Base-by-base conservation (phyloP, 441 rosid species). In the Gossypium schwendimanii region DNA sequence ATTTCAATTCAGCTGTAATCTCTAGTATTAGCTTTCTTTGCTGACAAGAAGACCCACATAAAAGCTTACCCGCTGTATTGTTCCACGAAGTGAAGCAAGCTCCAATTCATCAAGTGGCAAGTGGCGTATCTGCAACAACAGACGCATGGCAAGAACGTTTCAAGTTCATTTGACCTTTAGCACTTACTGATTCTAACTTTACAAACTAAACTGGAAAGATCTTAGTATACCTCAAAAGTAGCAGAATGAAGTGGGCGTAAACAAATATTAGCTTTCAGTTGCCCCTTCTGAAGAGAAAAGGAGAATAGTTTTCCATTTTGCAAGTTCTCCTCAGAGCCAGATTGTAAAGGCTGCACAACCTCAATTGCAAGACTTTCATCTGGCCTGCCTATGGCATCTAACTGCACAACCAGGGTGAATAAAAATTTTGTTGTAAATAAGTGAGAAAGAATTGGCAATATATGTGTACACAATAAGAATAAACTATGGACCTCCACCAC, bases 41-140 rank as follows among this genome's bases (percentile, higher is more conserved):
- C 61, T 6, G 23, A 23, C 55, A 63, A 60, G 20, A 63, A 77
- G 55, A 57, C 21, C 52, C 33, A 62, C 20, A 70, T 23, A 10
- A 69, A 72, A 55, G 31, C 87, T 80, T 86, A 93, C 99, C 88
- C 85, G 87, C 76, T 93, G 99, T 78, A 93, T 74, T 63, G 92
- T 87, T 77, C 99, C 98, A 23, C 98, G 82, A 28, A 95, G 93
- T 54, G 99, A 95, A 81, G 97, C 98, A 87, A 95, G 84, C 85
- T 95, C 98, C 87, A 93, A 80, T 75, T 95, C 99, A 85, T 95
- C 99, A 58, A 95, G 91, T 26, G 99, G 99, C 81, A 95, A 86
- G 73, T 95, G 74, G 50, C 97, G 97, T 68, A 95, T 82, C 99
- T 95, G 81, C 77, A 80, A 65, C 76, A 81, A 63, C 49, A 72